Evolutionary conservation across 108 stramenopile genomes (phyloP).

Genomic region (Aureococcus anophagefferens): DNA sequence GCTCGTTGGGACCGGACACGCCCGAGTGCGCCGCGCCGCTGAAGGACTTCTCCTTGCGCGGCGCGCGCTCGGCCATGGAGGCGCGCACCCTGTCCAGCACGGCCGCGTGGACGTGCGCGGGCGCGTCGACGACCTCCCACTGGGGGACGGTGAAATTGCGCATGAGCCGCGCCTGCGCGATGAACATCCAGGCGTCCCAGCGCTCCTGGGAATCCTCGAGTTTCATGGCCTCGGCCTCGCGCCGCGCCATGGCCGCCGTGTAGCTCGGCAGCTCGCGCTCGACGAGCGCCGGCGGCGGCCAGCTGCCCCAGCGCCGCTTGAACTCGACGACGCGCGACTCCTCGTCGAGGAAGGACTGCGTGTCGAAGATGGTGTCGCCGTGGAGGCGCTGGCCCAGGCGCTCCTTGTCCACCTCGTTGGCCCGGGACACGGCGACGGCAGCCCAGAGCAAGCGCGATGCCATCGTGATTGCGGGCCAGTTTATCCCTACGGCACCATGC

Average conservation of each 20-base stretch:
- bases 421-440: too few relatives aligned
- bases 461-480: too few relatives aligned
- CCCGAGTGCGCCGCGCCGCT: neutral
- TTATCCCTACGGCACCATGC: too few relatives aligned
- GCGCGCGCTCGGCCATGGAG: neutral
- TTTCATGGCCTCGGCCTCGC: neutral
- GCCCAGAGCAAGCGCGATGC: too few relatives aligned
- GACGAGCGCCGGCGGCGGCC: neutral
- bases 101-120: neutral
- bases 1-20: neutral
- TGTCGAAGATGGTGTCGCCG: neutral
- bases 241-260: neutral
- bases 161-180: slow-evolving; percentile 5
- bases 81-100: neutral
- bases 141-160: slow-evolving; percentile 5
- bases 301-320: neutral
- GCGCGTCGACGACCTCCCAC: slow-evolving; percentile 13
- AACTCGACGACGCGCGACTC: neutral
- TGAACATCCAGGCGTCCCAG: slow-evolving; percentile 10
- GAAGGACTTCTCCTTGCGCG: neutral
- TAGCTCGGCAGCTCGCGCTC: neutral
- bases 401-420: neutral
- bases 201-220: neutral
- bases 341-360: neutral
- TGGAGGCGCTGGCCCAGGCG: neutral